Base-by-base conservation (phyloP, 257 asterid species). In the Gentiana dahurica region DNA sequence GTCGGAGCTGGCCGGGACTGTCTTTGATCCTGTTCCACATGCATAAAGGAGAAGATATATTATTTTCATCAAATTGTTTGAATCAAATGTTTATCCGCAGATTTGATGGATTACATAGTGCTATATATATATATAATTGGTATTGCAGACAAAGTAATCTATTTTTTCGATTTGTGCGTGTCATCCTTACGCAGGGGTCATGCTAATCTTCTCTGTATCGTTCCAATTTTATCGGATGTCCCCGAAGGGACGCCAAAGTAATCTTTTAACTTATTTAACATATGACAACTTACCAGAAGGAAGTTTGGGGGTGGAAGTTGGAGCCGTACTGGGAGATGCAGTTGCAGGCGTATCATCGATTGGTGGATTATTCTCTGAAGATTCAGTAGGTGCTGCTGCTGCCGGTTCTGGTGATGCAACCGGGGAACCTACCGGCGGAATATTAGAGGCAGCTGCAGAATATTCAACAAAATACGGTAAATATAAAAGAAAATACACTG, bases 1-100 rank as follows among this genome's bases (percentile, higher is more conserved):
- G 36, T 50, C 55, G 2, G 82, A 72, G 33, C 57, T 65, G 33
- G 67, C 15, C 35, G 79, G 79, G 53, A 59, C 63, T 12, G 74
- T 52, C 66, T 80, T 80, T 49, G 77, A 76, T 39, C 69, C 69
- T 37, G 73, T 61, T 59, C 70, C 77, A 58, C 68, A 61, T 1
- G 24, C 24, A 4, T 5, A 41, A 41, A 5, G 32, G 0, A 48
- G 11, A 53, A 8, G 38, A 15, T 33, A 5, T 36, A 12, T 6
- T n/a, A 24, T 32, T 43, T 10, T 43, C 34, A 13, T 54, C 8
- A 47, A 12, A 9, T 45, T 54, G 12, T 3, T 13, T 10, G 5
- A 35, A 7, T n/a, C 24, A 0, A 51, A 15, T 51, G 12, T 51
- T 51, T 51, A 6, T 0, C 34, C 12, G 11, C 13, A 11, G 37